Evolutionary conservation across 2,329 filamentous ascomycete genomes (phyloP).

Genomic region (Lecanicillium sp.): DNA sequence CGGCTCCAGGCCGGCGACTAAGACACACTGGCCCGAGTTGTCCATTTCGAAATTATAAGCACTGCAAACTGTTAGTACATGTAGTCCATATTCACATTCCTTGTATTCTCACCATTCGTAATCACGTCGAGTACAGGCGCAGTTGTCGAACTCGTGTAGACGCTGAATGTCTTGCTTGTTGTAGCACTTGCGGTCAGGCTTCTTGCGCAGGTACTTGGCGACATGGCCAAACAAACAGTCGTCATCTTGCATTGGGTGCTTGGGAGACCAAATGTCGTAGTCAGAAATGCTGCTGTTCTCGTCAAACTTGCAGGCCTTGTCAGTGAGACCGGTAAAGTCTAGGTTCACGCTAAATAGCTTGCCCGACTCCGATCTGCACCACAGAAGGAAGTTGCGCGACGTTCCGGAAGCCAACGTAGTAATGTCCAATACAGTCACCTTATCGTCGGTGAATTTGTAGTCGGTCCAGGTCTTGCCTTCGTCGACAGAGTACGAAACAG

Average conservation of each 20-base stretch:
- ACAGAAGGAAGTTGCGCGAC: conserved; percentile 86
- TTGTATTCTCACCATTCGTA: conserved; percentile 73
- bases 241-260: conserved; percentile 70
- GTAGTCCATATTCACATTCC: background rate
- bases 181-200: conserved; percentile 69
- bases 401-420: conserved; percentile 85
- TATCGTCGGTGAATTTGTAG: conserved; percentile 64
- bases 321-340: conserved; percentile 78
- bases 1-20: conserved; percentile 68
- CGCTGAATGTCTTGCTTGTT: conserved; percentile 68
- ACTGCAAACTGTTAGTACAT: conserved; percentile 42
- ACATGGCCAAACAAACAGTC: conserved; percentile 91
- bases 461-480: conserved; percentile 75
- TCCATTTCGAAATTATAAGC: conserved; percentile 91
- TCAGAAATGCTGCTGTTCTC: conserved; percentile 58
- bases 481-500: conserved; percentile 70
- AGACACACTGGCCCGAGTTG: conserved; percentile 66
- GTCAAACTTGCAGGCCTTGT: conserved; percentile 64
- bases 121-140: conserved; percentile 75
- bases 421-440: conserved; percentile 71
- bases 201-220: conserved; percentile 87
- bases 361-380: conserved; percentile 58
- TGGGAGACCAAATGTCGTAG: conserved; percentile 83
- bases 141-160: conserved; percentile 70
- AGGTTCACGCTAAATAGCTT: conserved; percentile 71